Conservation (phyloP, 176 grass and related monocot species). For the Pontederia paniculata region DNA sequence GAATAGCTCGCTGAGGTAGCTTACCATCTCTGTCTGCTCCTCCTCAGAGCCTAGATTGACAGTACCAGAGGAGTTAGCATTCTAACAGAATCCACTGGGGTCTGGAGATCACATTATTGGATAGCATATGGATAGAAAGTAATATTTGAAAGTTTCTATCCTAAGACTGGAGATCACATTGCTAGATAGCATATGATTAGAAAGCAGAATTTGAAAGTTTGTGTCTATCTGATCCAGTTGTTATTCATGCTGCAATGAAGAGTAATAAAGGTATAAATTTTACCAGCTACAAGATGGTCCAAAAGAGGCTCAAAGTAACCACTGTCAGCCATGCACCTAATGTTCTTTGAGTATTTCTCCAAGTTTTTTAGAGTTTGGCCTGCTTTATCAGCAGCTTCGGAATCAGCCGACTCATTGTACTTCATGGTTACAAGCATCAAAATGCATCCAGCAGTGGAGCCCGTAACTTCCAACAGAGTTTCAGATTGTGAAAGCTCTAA, state of each 20-base stretch:
- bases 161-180: too few species aligned
- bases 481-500: conserved; percentile 63
- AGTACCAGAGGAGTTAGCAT: neutral
- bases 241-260: neutral
- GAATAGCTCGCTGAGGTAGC: conserved; percentile 67
- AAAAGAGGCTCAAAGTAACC: conserved; percentile 81
- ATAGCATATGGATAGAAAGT: too few species aligned
- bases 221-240: neutral
- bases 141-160: too few species aligned
- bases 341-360: conserved; percentile 68
- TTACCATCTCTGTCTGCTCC: conserved; percentile 83
- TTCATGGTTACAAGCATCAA: conserved; percentile 71
- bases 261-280: neutral
- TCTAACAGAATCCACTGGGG: too few species aligned
- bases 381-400: conserved; percentile 38
- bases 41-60: conserved; percentile 50
- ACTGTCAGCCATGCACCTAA: conserved; percentile 83
- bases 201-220: too few species aligned
- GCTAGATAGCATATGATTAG: too few species aligned
- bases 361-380: conserved; percentile 54
- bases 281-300: conserved; percentile 70
- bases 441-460: conserved; percentile 43
- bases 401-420: conserved; percentile 54
- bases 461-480: conserved; percentile 44
- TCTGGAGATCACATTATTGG: too few species aligned